Evolutionary conservation across 495 filamentous ascomycete genomes (phyloP).

Genomic region (Hypoxylon subgilvum): DNA sequence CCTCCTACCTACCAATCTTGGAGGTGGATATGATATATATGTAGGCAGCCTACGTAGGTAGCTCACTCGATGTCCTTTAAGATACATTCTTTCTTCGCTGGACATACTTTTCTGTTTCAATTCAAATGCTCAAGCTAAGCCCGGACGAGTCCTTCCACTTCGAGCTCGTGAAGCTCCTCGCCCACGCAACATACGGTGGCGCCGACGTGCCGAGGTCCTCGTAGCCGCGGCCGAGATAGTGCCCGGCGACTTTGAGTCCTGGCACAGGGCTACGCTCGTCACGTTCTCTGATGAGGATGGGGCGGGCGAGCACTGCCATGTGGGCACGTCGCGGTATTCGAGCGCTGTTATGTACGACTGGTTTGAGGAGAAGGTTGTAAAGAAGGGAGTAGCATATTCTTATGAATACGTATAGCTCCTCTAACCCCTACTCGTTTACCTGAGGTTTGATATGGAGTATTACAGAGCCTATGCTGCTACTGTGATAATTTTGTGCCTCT

Average conservation of each 20-base stretch:
- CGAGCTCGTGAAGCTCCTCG: slow-evolving; percentile 40
- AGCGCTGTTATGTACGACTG: slow-evolving; percentile 26
- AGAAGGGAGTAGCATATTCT: too few relatives aligned
- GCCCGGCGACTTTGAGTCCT: slow-evolving; percentile 46
- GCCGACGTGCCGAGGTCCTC: slow-evolving; percentile 46
- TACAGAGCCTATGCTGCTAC: too few relatives aligned
- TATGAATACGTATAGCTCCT: too few relatives aligned
- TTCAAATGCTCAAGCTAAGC: slow-evolving; percentile 25
- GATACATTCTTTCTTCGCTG: too few relatives aligned
- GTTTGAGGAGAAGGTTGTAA: slow-evolving; percentile 28
- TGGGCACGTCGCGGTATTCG: slow-evolving; percentile 26
- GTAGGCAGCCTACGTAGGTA: too few relatives aligned
- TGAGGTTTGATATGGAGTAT: too few relatives aligned
- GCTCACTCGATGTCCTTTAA: too few relatives aligned
- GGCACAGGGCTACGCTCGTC: slow-evolving; percentile 37
- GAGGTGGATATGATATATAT: too few relatives aligned
- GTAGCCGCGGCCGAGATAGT: slow-evolving; percentile 41
- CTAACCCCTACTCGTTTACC: too few relatives aligned
- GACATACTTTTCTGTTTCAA: not conserved
- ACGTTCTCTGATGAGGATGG: slow-evolving; percentile 35
- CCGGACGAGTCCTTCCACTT: slow-evolving; percentile 42
- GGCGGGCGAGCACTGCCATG: slow-evolving; percentile 28
- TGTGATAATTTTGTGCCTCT: too few relatives aligned
- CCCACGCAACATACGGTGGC: slow-evolving; percentile 32
- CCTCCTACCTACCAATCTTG: too few relatives aligned